Evolutionary conservation across 75 land plant genomes (phyloP), one percentile per base, ranked within the genome.

Genomic region (Gnetum montanum): DNA sequence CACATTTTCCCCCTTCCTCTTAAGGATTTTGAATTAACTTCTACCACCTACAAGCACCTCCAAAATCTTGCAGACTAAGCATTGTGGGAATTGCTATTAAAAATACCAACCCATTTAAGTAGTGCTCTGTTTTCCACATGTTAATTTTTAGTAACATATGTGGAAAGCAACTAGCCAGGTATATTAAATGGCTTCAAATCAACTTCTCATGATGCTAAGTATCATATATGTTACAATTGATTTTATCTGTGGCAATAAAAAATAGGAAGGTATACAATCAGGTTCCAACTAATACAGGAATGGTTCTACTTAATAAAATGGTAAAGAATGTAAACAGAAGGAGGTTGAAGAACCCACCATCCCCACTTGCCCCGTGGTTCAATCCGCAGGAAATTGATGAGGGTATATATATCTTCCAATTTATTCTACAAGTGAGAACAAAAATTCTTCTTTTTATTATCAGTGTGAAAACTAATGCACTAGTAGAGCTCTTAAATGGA

Each of bases 331-430:
- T n/a, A n/a, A n/a, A n/a, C n/a, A n/a, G n/a, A n/a, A n/a, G n/a
- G n/a, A 33, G 1, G 40, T 1, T 15, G 13, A 40, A 11, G 3
- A 12, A 26, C 74, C 66, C 68, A 94, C 98, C 89, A 74, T 43
- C 77, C 76, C 79, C 84, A 88, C 45, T 73, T 94, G 47, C 95
- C 63, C 96, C 98, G 90, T 47, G 98, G 98, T 60, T 94, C 98
- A 31, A 94, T 70, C 64, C 76, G 74, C 53, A 94, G 70, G 53
- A 94, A 94, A 37, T 83, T 75, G 36, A 94, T 76, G 64, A 94
- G 78, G 54, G 95, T 94, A 61, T 76, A 94, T 1, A 82, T 29
- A 40, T 94, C 98, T 63, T 85, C 95, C 61, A 94, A 61, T 19
- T 88, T 94, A 56, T 88, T 94, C 93, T 92, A 78, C 59, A 40